These are phyloP conservation scores for Brachypodium distachyon DNA, from an alignment of 202 grass and related monocot species.

Conservation along the genomic window DNA sequence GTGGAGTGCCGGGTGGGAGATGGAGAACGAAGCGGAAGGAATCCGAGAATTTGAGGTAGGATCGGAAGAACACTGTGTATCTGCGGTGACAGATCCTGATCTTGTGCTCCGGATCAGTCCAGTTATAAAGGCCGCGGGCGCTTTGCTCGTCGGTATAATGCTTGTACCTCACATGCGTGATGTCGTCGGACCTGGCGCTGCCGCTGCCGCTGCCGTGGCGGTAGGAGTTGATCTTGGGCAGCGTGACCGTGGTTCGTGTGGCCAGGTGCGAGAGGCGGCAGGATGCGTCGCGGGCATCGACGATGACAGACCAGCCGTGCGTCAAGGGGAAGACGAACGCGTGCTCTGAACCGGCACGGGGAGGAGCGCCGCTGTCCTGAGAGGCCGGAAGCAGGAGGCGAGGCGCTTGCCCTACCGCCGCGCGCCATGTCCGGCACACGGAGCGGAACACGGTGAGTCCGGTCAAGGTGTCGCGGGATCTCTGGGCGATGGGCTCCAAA, in stretches of 20 bases:
- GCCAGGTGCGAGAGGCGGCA: not conserved
- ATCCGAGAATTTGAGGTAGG: not conserved
- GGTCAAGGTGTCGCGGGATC: not conserved
- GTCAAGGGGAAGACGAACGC: not conserved
- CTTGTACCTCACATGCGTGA: not conserved
- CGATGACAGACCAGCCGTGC: not conserved
- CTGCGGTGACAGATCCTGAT: not conserved
- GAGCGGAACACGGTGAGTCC: not conserved
- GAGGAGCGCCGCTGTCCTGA: not conserved
- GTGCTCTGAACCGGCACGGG: not conserved
- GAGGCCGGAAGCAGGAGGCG: not conserved
- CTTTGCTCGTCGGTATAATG: not conserved
- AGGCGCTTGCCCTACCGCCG: not conserved
- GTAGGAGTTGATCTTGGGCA: not conserved
- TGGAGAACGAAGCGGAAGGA: not conserved
- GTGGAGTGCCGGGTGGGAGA: not conserved
- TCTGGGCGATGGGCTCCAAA: not conserved
- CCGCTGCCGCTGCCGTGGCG: not conserved
- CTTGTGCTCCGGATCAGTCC: not conserved
- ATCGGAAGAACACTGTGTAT: not conserved
- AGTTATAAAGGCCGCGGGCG: not conserved
- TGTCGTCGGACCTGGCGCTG: too few species aligned
- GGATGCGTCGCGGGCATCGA: not conserved
- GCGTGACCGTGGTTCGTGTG: not conserved
- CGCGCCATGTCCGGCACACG: not conserved